Percentiles rank a stretch among this genome's conserved stretches.
These are phyloP conservation scores for Camelina sativa DNA, from an alignment of 345 rosid species.

Conservation along the genomic window DNA sequence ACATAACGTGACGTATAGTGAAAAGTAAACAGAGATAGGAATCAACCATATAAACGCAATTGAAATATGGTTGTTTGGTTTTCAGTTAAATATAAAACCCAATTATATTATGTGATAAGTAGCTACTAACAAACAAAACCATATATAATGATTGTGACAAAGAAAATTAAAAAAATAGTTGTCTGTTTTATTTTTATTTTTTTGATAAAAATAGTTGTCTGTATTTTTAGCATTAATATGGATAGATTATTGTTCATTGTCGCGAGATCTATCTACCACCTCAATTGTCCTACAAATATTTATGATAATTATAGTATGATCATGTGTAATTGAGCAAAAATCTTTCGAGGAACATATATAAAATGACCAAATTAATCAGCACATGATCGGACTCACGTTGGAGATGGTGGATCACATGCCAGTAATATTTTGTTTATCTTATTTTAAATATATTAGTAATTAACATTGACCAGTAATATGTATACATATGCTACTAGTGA, in stretches of 20 bases:
- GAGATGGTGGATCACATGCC: constrained; percentile 33
- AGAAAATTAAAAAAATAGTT: neutral
- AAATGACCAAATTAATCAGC: constrained; percentile 1
- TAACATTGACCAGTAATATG: neutral
- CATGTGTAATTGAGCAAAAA: constrained; percentile 6
- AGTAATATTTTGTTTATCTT: neutral
- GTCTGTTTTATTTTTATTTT: too few relatives aligned
- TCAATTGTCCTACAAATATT: constrained; percentile 19
- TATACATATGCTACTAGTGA: neutral
- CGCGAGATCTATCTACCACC: constrained; percentile 31
- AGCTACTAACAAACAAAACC: neutral
- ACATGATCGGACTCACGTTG: constrained; percentile 27
- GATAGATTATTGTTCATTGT: constrained; percentile 1
- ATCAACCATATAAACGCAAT: neutral
- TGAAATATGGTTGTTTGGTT: neutral
- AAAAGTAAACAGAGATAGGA: neutral
- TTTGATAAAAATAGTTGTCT: neutral
- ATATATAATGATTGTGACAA: neutral
- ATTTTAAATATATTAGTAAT: neutral
- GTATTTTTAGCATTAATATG: neutral
- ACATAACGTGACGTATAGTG: neutral
- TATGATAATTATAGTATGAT: constrained; percentile 9
- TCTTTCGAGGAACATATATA: neutral
- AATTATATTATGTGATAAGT: neutral
- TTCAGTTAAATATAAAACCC: neutral